Conservation (phyloP, 164 flowering plant species). For the Platanus orientalis region DNA sequence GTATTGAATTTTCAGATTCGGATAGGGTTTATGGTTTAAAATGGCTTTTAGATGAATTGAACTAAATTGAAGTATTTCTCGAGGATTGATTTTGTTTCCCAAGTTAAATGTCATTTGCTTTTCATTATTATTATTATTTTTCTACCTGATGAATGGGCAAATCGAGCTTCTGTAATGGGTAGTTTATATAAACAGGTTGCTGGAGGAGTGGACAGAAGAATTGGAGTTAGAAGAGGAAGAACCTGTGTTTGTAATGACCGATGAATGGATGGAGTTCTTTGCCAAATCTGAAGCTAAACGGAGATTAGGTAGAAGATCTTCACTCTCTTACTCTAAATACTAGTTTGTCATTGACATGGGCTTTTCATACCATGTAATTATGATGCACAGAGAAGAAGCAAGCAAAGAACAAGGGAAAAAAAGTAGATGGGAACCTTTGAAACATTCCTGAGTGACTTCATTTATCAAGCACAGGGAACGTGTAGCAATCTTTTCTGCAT, state of each 20-base stretch:
- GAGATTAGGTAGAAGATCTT: slow-evolving; percentile 28
- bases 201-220: slow-evolving; percentile 15
- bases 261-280: slow-evolving; percentile 80
- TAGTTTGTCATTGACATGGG: neutral
- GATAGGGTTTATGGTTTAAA: no score
- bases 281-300: slow-evolving; percentile 70
- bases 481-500: neutral
- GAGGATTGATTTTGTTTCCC: neutral
- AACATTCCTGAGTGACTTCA: neutral
- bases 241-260: slow-evolving; percentile 58
- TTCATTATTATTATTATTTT: neutral
- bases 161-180: neutral
- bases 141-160: neutral
- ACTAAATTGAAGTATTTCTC: neutral
- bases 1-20: neutral
- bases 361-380: neutral
- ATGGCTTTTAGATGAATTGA: neutral
- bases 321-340: neutral
- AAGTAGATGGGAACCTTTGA: no score
- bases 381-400: slow-evolving; percentile 30
- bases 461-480: neutral
- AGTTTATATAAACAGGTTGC: slow-evolving; percentile 6
- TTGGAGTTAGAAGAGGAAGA: slow-evolving; percentile 51
- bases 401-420: slow-evolving; percentile 25
- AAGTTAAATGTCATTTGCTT: neutral